phyloP scores from a whole-genome alignment of 208 protist genomes.

The Strigomonas oncopelti region DNA sequence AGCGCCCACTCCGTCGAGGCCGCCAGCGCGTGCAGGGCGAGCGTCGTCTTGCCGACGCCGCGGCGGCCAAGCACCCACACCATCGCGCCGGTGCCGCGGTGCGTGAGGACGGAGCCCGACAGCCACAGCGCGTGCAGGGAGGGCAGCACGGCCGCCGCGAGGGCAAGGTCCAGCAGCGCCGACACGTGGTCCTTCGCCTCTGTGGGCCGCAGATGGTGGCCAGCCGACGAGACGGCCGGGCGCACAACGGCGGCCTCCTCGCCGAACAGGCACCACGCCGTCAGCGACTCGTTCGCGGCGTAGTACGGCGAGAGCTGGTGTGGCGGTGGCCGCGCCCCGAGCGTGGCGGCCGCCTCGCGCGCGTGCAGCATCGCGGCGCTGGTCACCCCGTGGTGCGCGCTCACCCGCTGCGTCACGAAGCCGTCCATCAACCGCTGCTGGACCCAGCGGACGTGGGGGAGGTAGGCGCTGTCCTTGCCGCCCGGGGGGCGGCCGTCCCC shows the following conservation, averaged over 20 bases:
- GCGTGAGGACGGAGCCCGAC: constrained; percentile 49
- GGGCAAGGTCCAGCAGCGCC: constrained; percentile 20
- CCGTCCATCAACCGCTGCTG: constrained; percentile 66
- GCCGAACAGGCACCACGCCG: constrained; percentile 69
- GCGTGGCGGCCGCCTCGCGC: constrained; percentile 16
- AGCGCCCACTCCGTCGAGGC: constrained; percentile 27
- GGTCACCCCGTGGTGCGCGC: constrained; percentile 45
- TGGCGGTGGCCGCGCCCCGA: constrained; percentile 40
- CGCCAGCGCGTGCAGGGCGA: constrained; percentile 68
- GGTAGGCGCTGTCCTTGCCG: neutral
- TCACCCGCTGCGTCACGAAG: constrained; percentile 52
- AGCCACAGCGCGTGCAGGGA: constrained; percentile 50
- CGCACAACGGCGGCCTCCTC: constrained; percentile 18
- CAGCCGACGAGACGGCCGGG: neutral
- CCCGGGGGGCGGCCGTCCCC: constrained; percentile 1
- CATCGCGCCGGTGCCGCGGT: constrained; percentile 26
- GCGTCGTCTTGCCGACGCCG: constrained; percentile 67
- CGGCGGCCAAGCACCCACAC: constrained; percentile 54
- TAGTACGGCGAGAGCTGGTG: constrained; percentile 64
- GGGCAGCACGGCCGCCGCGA: constrained; percentile 34
- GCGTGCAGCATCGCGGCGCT: constrained; percentile 30
- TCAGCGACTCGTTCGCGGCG: constrained; percentile 43
- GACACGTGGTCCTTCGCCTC: constrained; percentile 9
- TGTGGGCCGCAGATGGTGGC: too few relatives aligned
- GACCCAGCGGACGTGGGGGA: constrained; percentile 43